Percentiles rank a stretch among this genome's conserved stretches.
phyloP scores from a whole-genome alignment of 2,329 filamentous ascomycete species.

The Chrysoporthe cubensis region DNA sequence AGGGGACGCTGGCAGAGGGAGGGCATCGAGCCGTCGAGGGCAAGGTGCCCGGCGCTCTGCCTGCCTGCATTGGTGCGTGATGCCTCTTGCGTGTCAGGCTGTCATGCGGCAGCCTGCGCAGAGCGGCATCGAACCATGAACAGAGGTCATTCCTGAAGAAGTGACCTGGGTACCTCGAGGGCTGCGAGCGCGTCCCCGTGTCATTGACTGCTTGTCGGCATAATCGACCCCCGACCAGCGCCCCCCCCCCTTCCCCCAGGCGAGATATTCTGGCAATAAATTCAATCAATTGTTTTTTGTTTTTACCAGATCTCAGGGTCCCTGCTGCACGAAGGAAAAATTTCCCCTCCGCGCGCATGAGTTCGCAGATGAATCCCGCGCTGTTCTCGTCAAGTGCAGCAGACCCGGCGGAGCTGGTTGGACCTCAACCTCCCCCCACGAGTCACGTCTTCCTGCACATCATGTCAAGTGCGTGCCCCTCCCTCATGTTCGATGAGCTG shows the following conservation, averaged over 20 bases:
- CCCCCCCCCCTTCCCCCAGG: not conserved
- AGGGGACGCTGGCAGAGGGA: no score
- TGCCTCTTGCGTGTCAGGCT: not conserved
- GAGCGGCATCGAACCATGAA: not conserved
- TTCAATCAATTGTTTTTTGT: not conserved
- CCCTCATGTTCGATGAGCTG: conserved; percentile 11
- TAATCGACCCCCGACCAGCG: no score
- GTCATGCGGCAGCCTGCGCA: not conserved
- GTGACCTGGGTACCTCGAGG: no score
- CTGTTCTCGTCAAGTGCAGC: conserved; percentile 7
- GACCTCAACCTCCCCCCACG: not conserved
- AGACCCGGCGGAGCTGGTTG: not conserved
- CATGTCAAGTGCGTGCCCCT: conserved; percentile 17
- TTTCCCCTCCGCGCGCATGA: not conserved
- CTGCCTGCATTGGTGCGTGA: not conserved
- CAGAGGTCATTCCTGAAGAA: not conserved
- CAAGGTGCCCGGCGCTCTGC: not conserved
- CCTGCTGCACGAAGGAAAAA: not conserved
- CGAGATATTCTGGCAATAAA: not conserved
- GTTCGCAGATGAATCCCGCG: not conserved
- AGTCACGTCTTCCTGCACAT: conserved; percentile 15
- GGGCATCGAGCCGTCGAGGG: no score
- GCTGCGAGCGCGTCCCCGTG: no score
- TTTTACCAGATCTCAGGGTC: not conserved
- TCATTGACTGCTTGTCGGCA: no score